Conservation (phyloP, 1,284 basidiomycete species). For the Inonotus hispidus region DNA sequence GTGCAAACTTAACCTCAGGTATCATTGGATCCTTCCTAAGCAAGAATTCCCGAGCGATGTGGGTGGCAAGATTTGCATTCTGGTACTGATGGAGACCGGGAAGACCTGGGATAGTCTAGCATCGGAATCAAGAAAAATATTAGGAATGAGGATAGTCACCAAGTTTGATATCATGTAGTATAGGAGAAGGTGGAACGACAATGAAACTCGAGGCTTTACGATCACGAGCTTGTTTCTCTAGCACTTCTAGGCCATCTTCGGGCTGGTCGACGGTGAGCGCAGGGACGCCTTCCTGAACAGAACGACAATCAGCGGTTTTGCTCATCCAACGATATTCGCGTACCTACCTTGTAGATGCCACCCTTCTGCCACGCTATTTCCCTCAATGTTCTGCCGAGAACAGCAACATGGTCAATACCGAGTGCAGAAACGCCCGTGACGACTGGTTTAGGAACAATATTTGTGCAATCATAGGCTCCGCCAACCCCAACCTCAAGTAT, state of each 20-base stretch:
- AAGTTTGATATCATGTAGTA: slow-evolving; percentile 52
- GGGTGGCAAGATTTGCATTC: slow-evolving; percentile 87
- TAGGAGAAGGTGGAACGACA: slow-evolving; percentile 45
- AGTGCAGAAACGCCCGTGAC: slow-evolving; percentile 89
- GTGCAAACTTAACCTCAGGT: slow-evolving; percentile 37
- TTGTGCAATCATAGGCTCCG: slow-evolving; percentile 93
- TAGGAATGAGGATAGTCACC: slow-evolving; percentile 37
- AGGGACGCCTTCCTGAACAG: slow-evolving; percentile 73
- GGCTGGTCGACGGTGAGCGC: slow-evolving; percentile 84
- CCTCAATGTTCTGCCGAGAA: slow-evolving; percentile 85
- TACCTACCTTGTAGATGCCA: slow-evolving; percentile 88
- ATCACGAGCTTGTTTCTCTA: slow-evolving; percentile 63
- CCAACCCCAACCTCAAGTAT: slow-evolving; percentile 97
- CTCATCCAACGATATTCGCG: neutral
- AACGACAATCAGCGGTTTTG: neutral
- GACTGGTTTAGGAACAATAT: slow-evolving; percentile 87
- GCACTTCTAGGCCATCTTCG: slow-evolving; percentile 58
- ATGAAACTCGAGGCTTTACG: slow-evolving; percentile 63
- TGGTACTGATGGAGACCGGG: slow-evolving; percentile 86
- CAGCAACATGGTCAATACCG: slow-evolving; percentile 89
- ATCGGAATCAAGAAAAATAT: slow-evolving; percentile 2
- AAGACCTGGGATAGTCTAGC: slow-evolving; percentile 48
- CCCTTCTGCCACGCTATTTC: slow-evolving; percentile 97
- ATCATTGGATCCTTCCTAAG: slow-evolving; percentile 31
- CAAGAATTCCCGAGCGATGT: slow-evolving; percentile 71